phyloP scores from a whole-genome alignment of 805 yeast species.

The Brettanomyces bruxellensis region DNA sequence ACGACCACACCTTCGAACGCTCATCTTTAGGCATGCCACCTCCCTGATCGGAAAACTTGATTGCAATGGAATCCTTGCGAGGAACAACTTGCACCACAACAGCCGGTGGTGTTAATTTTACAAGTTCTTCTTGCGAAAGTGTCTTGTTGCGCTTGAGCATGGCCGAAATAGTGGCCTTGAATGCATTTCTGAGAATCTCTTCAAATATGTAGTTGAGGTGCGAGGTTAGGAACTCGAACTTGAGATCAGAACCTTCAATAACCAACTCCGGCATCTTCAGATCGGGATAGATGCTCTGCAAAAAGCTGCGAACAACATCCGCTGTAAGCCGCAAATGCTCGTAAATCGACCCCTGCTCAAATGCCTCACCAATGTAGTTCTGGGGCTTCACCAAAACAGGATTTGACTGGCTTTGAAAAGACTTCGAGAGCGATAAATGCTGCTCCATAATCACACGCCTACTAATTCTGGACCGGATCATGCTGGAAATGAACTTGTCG shows the following conservation, averaged over 20 bases:
- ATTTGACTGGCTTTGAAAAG: constrained; percentile 33
- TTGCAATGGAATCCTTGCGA: constrained; percentile 55
- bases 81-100: constrained; percentile 68
- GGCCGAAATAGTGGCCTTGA: constrained; percentile 65
- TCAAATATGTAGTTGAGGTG: constrained; percentile 84
- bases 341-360: constrained; percentile 65
- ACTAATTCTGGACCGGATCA: constrained; percentile 79
- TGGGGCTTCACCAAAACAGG: constrained; percentile 45
- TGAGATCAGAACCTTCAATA: constrained; percentile 67
- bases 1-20: constrained; percentile 71
- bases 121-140: constrained; percentile 8
- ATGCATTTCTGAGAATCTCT: constrained; percentile 78
- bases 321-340: constrained; percentile 55
- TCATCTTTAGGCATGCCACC: constrained; percentile 69
- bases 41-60: constrained; percentile 82
- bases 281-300: constrained; percentile 45
- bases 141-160: constrained; percentile 22
- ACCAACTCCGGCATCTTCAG: constrained; percentile 62
- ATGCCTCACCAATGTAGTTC: constrained; percentile 67
- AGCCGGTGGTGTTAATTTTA: constrained; percentile 43
- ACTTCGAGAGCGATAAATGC: constrained; percentile 69
- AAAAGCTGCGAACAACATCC: constrained; percentile 38
- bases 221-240: constrained; percentile 75
- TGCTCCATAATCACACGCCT: constrained; percentile 88
- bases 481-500: constrained; percentile 66